A percentile compares a stretch with the other conserved stretches of the same genome.
phyloP scores from a whole-genome alignment of 768 basidiomycete genomes.

The Naganishia friedmannii region DNA sequence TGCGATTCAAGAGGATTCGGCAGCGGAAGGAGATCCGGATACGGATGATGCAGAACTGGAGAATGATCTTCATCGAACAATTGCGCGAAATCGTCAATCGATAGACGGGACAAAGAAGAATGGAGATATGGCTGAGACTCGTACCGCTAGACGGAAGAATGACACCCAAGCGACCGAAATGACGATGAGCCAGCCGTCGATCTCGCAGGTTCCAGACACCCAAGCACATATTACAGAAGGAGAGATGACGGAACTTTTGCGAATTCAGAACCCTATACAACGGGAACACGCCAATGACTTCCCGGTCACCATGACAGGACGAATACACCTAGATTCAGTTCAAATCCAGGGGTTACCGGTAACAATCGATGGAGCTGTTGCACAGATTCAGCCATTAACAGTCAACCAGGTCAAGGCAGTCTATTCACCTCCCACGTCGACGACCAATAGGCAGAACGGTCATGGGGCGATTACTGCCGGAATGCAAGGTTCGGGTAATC shows the following conservation, averaged over 20 bases:
- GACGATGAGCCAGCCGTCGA: background rate
- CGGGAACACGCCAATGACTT: background rate
- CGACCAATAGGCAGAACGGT: background rate
- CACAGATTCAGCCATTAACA: background rate
- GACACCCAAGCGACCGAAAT: background rate
- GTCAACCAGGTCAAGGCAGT: background rate
- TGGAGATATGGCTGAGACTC: background rate
- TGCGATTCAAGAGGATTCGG: constrained; percentile 14
- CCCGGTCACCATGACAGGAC: constrained; percentile 5
- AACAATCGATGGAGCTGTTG: background rate
- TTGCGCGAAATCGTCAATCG: background rate
- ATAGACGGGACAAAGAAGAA: background rate
- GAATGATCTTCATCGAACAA: constrained; percentile 1
- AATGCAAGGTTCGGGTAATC: background rate
- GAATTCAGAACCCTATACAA: background rate
- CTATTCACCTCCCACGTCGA: background rate
- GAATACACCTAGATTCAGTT: constrained; percentile 13
- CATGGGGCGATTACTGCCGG: background rate
- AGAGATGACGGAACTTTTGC: background rate
- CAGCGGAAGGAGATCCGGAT: constrained; percentile 13
- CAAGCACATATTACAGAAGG: constrained; percentile 2
- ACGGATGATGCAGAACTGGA: constrained; percentile 9
- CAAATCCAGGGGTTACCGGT: background rate
- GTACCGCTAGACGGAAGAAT: background rate
- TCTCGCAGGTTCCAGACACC: constrained; percentile 17